These are phyloP conservation scores for Terana coerulea DNA, from an alignment of 768 basidiomycete species.

Conservation along the genomic window DNA sequence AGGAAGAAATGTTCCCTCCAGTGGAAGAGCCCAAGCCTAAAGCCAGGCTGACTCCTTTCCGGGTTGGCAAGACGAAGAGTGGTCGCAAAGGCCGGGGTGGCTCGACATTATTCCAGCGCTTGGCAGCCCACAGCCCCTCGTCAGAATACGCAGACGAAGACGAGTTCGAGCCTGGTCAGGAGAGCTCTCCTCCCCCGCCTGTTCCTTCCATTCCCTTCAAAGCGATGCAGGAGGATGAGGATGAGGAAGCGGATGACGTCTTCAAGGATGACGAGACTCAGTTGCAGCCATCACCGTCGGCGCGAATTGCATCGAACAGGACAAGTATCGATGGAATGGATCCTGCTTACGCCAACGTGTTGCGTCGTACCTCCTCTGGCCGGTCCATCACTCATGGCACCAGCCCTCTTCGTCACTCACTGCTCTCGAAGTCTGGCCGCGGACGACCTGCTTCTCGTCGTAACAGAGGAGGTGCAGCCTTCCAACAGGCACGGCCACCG, in stretches of 20 bases:
- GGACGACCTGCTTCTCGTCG: constrained; percentile 51
- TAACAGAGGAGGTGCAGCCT: constrained; percentile 62
- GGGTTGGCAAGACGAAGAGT: constrained; percentile 49
- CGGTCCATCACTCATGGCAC: constrained; percentile 40
- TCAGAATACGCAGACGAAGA: constrained; percentile 43
- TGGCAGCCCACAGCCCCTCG: constrained; percentile 52
- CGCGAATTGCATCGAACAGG: constrained; percentile 48
- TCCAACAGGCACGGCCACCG: constrained; percentile 64
- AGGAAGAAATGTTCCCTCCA: constrained; percentile 18
- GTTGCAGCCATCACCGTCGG: constrained; percentile 35
- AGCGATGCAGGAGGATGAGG: not conserved
- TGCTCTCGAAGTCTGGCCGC: constrained; percentile 45
- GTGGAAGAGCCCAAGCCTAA: constrained; percentile 27
- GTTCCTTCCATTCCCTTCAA: constrained; percentile 31
- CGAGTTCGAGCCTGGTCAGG: constrained; percentile 10
- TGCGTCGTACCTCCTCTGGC: constrained; percentile 49
- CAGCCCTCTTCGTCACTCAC: constrained; percentile 61
- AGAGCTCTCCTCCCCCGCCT: constrained; percentile 26
- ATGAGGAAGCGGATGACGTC: constrained; percentile 40
- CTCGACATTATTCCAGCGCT: constrained; percentile 60
- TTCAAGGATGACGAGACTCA: constrained; percentile 34
- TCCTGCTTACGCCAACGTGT: constrained; percentile 76
- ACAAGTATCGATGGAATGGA: constrained; percentile 86
- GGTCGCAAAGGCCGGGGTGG: constrained; percentile 43
- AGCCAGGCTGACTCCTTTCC: constrained; percentile 52